Base-by-base conservation (phyloP, 2,329 filamentous ascomycete species). In the Graphilbum fragrans region DNA sequence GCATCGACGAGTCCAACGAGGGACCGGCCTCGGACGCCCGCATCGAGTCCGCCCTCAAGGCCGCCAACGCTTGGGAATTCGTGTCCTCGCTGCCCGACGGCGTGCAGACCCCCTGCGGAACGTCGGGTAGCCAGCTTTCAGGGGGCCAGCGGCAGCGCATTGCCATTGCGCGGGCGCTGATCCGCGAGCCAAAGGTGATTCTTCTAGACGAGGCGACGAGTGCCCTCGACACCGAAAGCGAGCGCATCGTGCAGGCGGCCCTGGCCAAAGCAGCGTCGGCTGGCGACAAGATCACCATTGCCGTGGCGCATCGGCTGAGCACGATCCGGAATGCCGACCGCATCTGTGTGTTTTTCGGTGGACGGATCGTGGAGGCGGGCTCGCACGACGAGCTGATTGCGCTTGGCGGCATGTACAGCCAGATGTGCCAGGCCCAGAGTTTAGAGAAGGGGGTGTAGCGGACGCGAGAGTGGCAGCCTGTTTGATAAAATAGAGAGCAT, bases 51-150 rank as follows among this genome's bases (percentile, higher is more conserved):
- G 69, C 69, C 5, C 66, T 65, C 43, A 55, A 58, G 16, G 62
- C 67, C 42, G 65, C 69, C 25, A 70, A 68, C 55, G 66, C 66
- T 2, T 62, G 64, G 48, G 66, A 67, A 33, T 73, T 72, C 44
- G 64, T 73, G 22, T 49, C 52, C 5, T 57, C 56, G 18, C 54
- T 66, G 5, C 65, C 64, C n/a, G 49, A 74, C 50, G 67, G 67
- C 4, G 77, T 75, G 49, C 61, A 65, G 1, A 74, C 73, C 0
- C 56, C 61, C 10, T 72, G 77, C 6, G 74, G 74, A 5, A 71
- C 77, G 2, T 75, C 70, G 23, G 75, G 74, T 20, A 75, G 75
- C 6, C 74, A 80, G 49, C 61, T n/a, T n/a, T n/a, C n/a, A n/a
- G n/a, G n/a, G n/a, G n/a, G 72, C 20, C 74, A 79, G 53, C 66